Conservation (phyloP, 2,329 filamentous ascomycete genomes). For the Talaromyces pinophilus region DNA sequence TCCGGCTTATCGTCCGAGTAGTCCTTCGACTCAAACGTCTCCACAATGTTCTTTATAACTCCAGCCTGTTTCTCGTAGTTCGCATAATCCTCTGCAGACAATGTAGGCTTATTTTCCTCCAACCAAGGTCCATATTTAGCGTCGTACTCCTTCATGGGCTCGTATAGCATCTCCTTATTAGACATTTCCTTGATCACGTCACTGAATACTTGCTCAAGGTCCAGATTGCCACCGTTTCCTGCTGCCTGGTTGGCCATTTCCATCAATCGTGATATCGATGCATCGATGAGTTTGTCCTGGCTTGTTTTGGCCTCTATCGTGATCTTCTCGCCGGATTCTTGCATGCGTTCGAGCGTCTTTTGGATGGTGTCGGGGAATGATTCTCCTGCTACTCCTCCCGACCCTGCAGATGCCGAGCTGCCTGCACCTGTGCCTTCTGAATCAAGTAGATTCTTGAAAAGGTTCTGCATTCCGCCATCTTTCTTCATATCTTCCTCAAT, state of each 20-base stretch:
- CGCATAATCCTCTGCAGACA: slow-evolving; percentile 68
- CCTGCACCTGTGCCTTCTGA: slow-evolving; percentile 24
- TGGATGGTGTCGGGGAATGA: slow-evolving; percentile 91
- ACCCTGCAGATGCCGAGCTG: slow-evolving; percentile 29
- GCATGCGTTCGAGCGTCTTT: slow-evolving; percentile 94
- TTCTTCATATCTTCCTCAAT: neutral
- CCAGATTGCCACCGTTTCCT: slow-evolving; percentile 56
- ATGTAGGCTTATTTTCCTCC: slow-evolving; percentile 67
- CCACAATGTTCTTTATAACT: slow-evolving; percentile 82
- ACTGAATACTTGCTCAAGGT: slow-evolving; percentile 88
- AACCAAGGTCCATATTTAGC: slow-evolving; percentile 93
- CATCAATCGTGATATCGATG: slow-evolving; percentile 88
- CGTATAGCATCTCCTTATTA: slow-evolving; percentile 96
- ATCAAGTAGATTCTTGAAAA: neutral
- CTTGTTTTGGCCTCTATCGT: slow-evolving; percentile 67
- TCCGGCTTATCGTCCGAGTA: slow-evolving; percentile 80
- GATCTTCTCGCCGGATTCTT: slow-evolving; percentile 80
- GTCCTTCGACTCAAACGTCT: slow-evolving; percentile 77
- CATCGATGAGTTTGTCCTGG: slow-evolving; percentile 65
- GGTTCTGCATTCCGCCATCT: slow-evolving; percentile 3
- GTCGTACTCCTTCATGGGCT: slow-evolving; percentile 96
- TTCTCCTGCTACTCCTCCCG: slow-evolving; percentile 48
- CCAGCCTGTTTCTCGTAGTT: slow-evolving; percentile 78
- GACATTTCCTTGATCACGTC: slow-evolving; percentile 99
- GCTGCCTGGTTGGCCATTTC: slow-evolving; percentile 73